A percentile compares a stretch with the other conserved stretches of the same genome.
These are phyloP conservation scores for Fusarium hainanense DNA, from an alignment of 2,329 filamentous ascomycete genomes.

Conservation along the genomic window DNA sequence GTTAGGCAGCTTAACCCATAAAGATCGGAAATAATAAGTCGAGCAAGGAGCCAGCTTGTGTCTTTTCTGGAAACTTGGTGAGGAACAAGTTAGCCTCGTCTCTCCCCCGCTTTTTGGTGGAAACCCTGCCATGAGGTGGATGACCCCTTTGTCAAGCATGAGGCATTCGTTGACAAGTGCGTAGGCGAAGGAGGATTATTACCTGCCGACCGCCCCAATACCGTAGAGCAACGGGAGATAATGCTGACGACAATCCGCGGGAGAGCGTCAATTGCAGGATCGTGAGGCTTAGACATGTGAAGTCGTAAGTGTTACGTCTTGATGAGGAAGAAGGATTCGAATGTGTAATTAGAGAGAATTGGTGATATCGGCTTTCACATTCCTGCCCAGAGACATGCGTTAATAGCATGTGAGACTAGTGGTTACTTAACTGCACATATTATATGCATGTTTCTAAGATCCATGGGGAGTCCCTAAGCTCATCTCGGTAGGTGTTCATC, in stretches of 20 bases:
- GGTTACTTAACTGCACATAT: neutral
- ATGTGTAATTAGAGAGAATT: neutral
- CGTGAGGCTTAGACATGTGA: slow-evolving; percentile 13
- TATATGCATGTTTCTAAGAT: slow-evolving; percentile 28
- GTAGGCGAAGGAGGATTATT: slow-evolving; percentile 21
- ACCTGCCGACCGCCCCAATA: slow-evolving; percentile 7
- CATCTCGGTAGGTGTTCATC: slow-evolving; percentile 37
- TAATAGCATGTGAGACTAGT: slow-evolving; percentile 22
- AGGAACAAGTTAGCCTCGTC: slow-evolving; percentile 13
- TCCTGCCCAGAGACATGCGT: slow-evolving; percentile 18
- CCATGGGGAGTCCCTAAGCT: slow-evolving; percentile 19
- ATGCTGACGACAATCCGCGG: slow-evolving; percentile 6
- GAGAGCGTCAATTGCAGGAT: slow-evolving; percentile 12
- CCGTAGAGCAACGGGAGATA: neutral
- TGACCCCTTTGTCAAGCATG: slow-evolving; percentile 13
- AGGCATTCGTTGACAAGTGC: slow-evolving; percentile 26
- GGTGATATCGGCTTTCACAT: slow-evolving; percentile 14
- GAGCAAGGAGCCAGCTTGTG: slow-evolving; percentile 1
- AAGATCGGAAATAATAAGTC: slow-evolving; percentile 13
- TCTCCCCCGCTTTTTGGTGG: slow-evolving; percentile 29
- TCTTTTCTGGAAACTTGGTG: slow-evolving; percentile 33
- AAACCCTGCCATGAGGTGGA: slow-evolving; percentile 18
- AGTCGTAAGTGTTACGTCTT: slow-evolving; percentile 15
- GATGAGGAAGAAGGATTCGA: neutral
- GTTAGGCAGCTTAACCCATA: neutral